Evolutionary conservation across 2,329 filamentous ascomycete genomes (phyloP).

Genomic region (Pseudohalonectria lignicola): DNA sequence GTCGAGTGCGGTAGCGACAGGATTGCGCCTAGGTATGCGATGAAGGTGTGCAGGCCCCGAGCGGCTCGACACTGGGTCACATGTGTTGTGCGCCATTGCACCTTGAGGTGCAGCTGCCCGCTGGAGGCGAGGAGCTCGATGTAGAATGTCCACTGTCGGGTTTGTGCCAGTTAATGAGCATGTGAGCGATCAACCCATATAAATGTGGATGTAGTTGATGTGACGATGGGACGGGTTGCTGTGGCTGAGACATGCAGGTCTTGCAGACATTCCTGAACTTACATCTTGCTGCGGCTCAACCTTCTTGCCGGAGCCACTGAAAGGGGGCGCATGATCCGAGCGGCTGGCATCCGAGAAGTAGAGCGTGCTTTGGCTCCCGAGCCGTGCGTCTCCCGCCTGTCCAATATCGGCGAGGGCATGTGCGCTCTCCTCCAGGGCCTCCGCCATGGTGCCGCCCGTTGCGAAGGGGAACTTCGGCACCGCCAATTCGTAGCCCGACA

Average conservation of each 20-base stretch:
- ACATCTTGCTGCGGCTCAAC: not conserved
- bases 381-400: not conserved
- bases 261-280: not conserved
- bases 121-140: not conserved
- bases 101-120: not conserved
- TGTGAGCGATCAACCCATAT: no score
- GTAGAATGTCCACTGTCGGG: constrained; percentile 1
- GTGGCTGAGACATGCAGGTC: not conserved
- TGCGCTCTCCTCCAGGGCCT: not conserved
- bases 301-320: not conserved
- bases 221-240: no score
- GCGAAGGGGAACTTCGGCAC: not conserved
- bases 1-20: not conserved
- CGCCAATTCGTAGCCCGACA: no score
- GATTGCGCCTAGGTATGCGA: constrained; percentile 1
- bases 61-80: not conserved
- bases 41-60: constrained; percentile 1
- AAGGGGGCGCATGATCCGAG: not conserved
- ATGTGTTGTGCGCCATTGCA: not conserved
- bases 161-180: no score
- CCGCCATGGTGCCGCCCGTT: not conserved
- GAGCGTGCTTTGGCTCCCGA: not conserved
- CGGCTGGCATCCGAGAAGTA: not conserved
- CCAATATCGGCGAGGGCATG: not conserved
- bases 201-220: no score